Percentiles rank a stretch among this genome's conserved stretches.
Conservation (phyloP, 2,329 filamentous ascomycete genomes). For the Ophiostoma novo-ulmi region DNA sequence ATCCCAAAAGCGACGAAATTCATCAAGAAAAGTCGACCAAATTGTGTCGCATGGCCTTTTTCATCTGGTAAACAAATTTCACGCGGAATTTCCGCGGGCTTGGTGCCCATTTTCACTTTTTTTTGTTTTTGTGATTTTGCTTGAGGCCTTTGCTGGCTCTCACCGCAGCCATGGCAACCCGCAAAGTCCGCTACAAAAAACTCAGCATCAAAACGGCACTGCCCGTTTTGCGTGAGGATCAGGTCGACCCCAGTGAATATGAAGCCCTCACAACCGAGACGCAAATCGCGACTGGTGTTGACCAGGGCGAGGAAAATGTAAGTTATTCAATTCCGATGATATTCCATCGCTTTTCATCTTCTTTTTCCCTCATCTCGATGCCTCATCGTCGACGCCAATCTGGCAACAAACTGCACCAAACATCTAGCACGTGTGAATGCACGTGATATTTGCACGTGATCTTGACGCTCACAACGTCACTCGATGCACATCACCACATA, state of each 20-base stretch:
- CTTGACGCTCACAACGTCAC: conserved; percentile 21
- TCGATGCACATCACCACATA: background rate
- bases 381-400: conserved; percentile 14
- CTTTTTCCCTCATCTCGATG: conserved; percentile 29
- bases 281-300: conserved; percentile 92
- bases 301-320: conserved; percentile 95
- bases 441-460: conserved; percentile 48
- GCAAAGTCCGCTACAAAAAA: conserved; percentile 80
- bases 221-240: conserved; percentile 79
- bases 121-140: conserved; percentile 7
- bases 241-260: conserved; percentile 82
- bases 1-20: conserved; percentile 45
- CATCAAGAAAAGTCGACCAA: conserved; percentile 52
- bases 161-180: conserved; percentile 51
- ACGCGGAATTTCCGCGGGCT: conserved; percentile 54
- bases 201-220: conserved; percentile 85
- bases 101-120: conserved; percentile 29
- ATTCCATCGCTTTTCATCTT: conserved; percentile 22
- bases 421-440: conserved; percentile 27
- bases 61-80: conserved; percentile 62
- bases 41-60: conserved; percentile 50
- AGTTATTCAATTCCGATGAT: conserved; percentile 43
- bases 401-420: background rate
- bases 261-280: conserved; percentile 76
- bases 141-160: conserved; percentile 20